Evolutionary conservation across 2,329 filamentous ascomycete genomes (phyloP), one percentile per base, ranked within the genome.

Genomic region (Talaromyces sp.): DNA sequence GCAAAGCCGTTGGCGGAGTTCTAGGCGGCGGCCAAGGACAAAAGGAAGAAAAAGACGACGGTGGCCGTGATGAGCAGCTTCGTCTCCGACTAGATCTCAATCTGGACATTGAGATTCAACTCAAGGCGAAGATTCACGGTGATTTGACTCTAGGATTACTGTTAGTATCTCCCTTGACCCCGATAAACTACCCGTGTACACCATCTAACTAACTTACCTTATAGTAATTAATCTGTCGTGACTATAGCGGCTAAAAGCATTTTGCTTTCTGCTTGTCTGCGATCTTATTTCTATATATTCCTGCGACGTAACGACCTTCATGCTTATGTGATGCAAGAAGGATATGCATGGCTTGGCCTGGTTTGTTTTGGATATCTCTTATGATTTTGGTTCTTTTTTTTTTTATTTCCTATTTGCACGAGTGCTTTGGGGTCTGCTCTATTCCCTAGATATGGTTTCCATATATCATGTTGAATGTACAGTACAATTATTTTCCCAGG

Each of bases 121-220:
- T 94, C 56, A 94, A 94, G 80, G 90, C 90, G 17, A 87, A 87
- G 72, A 91, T 94, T 60, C 86, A 91, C 65, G 91, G 91, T 67
- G 91, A 95, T 75, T 75, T 95, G 59, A 91, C 89, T 30, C 74
- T 94, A 60, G 87, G 86, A 59, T 80, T 94, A 66, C 84, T 88
- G 88, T 90, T 81, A 79, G 84, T 86, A 58, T 56, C 30, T 5
- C 43, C 45, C 19, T 43, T n/a, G n/a, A n/a, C n/a, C n/a, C n/a
- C n/a, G n/a, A n/a, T n/a, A n/a, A n/a, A n/a, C n/a, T n/a, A n/a
- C n/a, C n/a, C n/a, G n/a, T n/a, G n/a, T n/a, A n/a, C n/a, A n/a
- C n/a, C n/a, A n/a, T n/a, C n/a, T n/a, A n/a, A n/a, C 58, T 59
- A 49, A 60, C 58, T 59, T 45, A 54, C 48, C 13, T 47, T 49